A percentile compares a stretch with the other conserved stretches of the same genome.
Conservation (phyloP, 1,284 basidiomycete species). For the Trametes versicolor region DNA sequence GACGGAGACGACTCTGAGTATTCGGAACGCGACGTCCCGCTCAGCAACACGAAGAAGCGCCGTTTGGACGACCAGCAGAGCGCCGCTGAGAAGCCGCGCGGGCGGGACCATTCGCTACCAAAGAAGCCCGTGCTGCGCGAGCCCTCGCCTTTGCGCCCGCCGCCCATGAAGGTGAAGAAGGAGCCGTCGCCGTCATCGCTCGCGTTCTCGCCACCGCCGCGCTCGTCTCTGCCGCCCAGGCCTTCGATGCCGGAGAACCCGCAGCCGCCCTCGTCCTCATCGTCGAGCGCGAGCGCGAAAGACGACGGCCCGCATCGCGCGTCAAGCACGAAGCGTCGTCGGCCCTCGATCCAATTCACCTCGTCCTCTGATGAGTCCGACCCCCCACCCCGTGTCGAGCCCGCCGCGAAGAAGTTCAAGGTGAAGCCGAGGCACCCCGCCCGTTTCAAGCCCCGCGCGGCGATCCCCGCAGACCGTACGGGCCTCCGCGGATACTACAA, state of each 20-base stretch:
- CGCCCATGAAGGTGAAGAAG: slow-evolving; percentile 48
- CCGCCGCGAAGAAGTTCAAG: slow-evolving; percentile 29
- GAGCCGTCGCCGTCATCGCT: slow-evolving; percentile 42
- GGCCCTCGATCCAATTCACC: slow-evolving; percentile 59
- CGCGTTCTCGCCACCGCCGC: slow-evolving; percentile 37
- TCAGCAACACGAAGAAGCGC: slow-evolving; percentile 37
- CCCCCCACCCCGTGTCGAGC: slow-evolving; percentile 21
- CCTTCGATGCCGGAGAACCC: slow-evolving; percentile 33
- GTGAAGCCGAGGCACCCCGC: slow-evolving; percentile 25
- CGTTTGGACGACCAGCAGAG: slow-evolving; percentile 38
- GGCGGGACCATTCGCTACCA: slow-evolving; percentile 42
- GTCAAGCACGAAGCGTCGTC: slow-evolving; percentile 36
- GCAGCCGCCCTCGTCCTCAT: slow-evolving; percentile 36
- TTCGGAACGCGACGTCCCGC: slow-evolving; percentile 39
- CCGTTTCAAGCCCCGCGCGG: slow-evolving; percentile 38
- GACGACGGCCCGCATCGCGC: slow-evolving; percentile 30
- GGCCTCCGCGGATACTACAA: slow-evolving; percentile 62
- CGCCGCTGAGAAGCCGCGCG: slow-evolving; percentile 33
- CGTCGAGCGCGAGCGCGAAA: slow-evolving; percentile 39
- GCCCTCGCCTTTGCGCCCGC: slow-evolving; percentile 34
- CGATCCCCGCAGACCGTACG: slow-evolving; percentile 58
- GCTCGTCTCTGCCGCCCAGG: slow-evolving; percentile 35
- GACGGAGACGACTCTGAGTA: slow-evolving; percentile 39
- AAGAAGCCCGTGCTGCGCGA: slow-evolving; percentile 45
- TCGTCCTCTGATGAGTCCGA: slow-evolving; percentile 69